Percentiles rank a stretch among this genome's conserved stretches.
phyloP scores from a whole-genome alignment of 2,329 filamentous ascomycete species.

The Biscogniauxia sp. region DNA sequence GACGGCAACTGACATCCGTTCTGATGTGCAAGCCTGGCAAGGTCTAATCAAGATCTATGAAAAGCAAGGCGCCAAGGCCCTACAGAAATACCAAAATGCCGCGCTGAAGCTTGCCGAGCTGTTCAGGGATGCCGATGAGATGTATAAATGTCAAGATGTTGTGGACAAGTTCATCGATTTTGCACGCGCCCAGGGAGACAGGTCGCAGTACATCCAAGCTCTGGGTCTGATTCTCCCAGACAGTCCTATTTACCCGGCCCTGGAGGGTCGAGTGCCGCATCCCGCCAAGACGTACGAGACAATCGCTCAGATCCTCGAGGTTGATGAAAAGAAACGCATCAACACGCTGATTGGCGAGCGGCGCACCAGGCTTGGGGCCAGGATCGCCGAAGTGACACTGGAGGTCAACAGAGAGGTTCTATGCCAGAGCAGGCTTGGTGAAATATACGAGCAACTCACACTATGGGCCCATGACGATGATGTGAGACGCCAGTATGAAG shows the following conservation, averaged over 20 bases:
- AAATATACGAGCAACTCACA: constrained; percentile 78
- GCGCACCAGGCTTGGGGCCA: constrained; percentile 81
- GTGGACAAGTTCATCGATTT: constrained; percentile 79
- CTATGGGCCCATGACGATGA: constrained; percentile 91
- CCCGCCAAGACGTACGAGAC: constrained; percentile 78
- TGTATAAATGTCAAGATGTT: constrained; percentile 62
- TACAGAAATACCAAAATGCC: constrained; percentile 72
- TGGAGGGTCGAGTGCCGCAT: constrained; percentile 80
- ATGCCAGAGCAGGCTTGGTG: constrained; percentile 70
- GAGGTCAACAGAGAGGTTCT: constrained; percentile 89
- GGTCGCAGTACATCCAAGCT: constrained; percentile 71
- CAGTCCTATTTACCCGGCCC: constrained; percentile 73
- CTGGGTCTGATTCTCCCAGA: constrained; percentile 75
- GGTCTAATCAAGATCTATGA: constrained; percentile 85
- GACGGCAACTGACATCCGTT: constrained; percentile 68
- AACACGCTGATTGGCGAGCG: constrained; percentile 88
- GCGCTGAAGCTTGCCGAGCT: constrained; percentile 73
- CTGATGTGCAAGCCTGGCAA: constrained; percentile 86
- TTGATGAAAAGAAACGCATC: constrained; percentile 83
- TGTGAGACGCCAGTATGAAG: constrained; percentile 78
- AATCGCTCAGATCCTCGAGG: constrained; percentile 79
- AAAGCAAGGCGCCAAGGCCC: constrained; percentile 65
- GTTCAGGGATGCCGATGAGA: constrained; percentile 64
- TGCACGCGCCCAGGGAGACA: constrained; percentile 69
- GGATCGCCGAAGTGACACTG: constrained; percentile 74